Evolutionary conservation across 1,284 basidiomycete genomes (phyloP).

Genomic region (Phenoliferia sp.): DNA sequence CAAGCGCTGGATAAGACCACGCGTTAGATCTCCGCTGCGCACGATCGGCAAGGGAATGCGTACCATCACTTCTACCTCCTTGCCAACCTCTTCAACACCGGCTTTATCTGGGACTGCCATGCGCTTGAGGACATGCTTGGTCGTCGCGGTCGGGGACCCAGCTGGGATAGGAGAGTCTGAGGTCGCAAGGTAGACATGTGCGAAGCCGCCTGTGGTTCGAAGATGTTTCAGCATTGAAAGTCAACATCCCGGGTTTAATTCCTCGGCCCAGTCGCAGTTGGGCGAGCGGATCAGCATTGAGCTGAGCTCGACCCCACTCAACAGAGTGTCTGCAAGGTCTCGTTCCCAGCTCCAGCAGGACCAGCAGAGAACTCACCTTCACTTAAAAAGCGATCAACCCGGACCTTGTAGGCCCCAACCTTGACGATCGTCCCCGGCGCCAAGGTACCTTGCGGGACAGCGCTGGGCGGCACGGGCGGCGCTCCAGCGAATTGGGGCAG

Average conservation of each 20-base stretch:
- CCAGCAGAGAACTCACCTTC: constrained; percentile 58
- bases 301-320: neutral
- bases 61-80: constrained; percentile 98
- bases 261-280: neutral
- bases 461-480: neutral
- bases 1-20: constrained; percentile 56
- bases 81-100: constrained; percentile 89
- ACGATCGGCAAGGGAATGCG: neutral
- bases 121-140: constrained; percentile 94
- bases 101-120: constrained; percentile 88
- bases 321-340: neutral
- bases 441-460: constrained; percentile 42
- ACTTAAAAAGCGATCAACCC: constrained; percentile 81
- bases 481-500: neutral
- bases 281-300: neutral
- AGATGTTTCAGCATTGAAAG: neutral
- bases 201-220: constrained; percentile 75
- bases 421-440: constrained; percentile 74
- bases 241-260: constrained; percentile 7
- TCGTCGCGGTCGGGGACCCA: constrained; percentile 42
- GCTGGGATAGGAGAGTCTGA: constrained; percentile 68
- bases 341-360: neutral
- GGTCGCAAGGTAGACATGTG: constrained; percentile 92
- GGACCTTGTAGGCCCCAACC: constrained; percentile 84
- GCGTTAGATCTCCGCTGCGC: neutral